Evolutionary conservation across 1,139 yeast species (phyloP).

Genomic region (Kodamaea sp.): DNA sequence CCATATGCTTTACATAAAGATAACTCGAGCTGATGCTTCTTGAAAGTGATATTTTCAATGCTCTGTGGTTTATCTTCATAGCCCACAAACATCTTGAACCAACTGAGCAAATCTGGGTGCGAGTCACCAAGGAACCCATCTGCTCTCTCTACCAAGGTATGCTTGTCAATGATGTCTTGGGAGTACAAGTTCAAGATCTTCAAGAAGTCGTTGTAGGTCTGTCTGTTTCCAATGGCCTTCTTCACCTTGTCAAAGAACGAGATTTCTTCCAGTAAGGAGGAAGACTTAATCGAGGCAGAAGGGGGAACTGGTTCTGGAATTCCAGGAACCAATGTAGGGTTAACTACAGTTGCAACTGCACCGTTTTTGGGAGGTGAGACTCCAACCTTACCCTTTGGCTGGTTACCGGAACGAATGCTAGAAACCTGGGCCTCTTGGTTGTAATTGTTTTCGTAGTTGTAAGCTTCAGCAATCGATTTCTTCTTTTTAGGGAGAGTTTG

Average conservation of each 20-base stretch:
- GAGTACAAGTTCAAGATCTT: constrained; percentile 84
- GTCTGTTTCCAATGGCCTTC: constrained; percentile 86
- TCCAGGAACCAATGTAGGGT: constrained; percentile 79
- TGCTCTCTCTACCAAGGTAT: constrained; percentile 78
- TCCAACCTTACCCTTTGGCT: constrained; percentile 5
- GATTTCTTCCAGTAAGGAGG: constrained; percentile 78
- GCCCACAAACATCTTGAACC: constrained; percentile 93
- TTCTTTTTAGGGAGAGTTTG: constrained; percentile 22
- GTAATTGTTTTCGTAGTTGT: constrained; percentile 33
- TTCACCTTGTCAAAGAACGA: constrained; percentile 90
- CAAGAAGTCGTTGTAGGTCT: constrained; percentile 85
- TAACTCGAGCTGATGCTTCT: constrained; percentile 86
- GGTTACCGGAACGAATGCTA: constrained; percentile 46
- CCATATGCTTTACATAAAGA: constrained; percentile 88
- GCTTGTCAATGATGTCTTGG: constrained; percentile 85
- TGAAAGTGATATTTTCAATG: constrained; percentile 85
- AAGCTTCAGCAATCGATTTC: constrained; percentile 33
- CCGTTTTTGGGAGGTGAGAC: constrained; percentile 19
- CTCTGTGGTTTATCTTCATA: constrained; percentile 74
- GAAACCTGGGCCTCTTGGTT: constrained; percentile 56
- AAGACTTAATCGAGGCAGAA: constrained; percentile 48
- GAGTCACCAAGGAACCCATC: constrained; percentile 80
- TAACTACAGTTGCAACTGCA: constrained; percentile 25
- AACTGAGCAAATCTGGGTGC: constrained; percentile 74
- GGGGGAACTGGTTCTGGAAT: constrained; percentile 86